Percentiles rank a stretch among this genome's conserved stretches.
These are phyloP conservation scores for Colletotrichum phormii DNA, from an alignment of 2,329 filamentous ascomycete genomes.

Conservation along the genomic window DNA sequence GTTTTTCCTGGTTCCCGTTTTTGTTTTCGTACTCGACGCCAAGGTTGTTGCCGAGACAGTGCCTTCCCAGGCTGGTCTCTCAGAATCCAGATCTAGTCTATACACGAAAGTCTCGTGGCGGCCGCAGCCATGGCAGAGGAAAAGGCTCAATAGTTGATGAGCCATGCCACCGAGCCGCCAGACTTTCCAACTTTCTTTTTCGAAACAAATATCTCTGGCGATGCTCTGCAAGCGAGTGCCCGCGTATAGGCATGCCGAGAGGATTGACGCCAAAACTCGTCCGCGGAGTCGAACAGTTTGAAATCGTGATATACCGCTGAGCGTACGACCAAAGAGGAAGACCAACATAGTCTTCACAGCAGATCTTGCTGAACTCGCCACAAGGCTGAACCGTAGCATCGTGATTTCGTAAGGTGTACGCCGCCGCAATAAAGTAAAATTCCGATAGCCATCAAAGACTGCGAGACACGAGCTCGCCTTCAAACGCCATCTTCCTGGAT, in stretches of 20 bases:
- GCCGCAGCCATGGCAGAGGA: slow-evolving; percentile 15
- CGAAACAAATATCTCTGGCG: slow-evolving; percentile 15
- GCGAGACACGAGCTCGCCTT: slow-evolving; percentile 26
- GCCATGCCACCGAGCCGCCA: slow-evolving; percentile 1
- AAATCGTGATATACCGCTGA: slow-evolving; percentile 4
- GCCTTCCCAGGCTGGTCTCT: slow-evolving; percentile 4
- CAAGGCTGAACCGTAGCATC: slow-evolving; percentile 34
- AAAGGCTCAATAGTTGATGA: slow-evolving; percentile 14
- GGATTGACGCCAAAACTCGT: neutral
- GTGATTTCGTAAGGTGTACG: slow-evolving; percentile 35
- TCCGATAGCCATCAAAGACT: neutral
- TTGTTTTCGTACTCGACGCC: slow-evolving; percentile 23
- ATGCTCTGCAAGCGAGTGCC: slow-evolving; percentile 23
- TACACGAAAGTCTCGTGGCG: slow-evolving; percentile 32
- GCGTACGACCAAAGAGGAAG: slow-evolving; percentile 23
- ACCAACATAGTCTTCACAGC: slow-evolving; percentile 21
- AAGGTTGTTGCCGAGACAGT: slow-evolving; percentile 8
- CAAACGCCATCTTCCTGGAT: slow-evolving; percentile 20
- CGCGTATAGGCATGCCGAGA: slow-evolving; percentile 18
- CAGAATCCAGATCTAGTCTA: slow-evolving; percentile 35
- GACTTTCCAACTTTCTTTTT: slow-evolving; percentile 23
- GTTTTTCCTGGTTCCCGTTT: slow-evolving; percentile 2
- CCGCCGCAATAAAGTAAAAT: slow-evolving; percentile 9
- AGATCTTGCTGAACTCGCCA: slow-evolving; percentile 15
- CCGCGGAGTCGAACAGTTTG: slow-evolving; percentile 9